Evolutionary conservation across 2,329 filamentous ascomycete genomes (phyloP), one percentile per base, ranked within the genome.

Genomic region (Ophiostoma quercus): DNA sequence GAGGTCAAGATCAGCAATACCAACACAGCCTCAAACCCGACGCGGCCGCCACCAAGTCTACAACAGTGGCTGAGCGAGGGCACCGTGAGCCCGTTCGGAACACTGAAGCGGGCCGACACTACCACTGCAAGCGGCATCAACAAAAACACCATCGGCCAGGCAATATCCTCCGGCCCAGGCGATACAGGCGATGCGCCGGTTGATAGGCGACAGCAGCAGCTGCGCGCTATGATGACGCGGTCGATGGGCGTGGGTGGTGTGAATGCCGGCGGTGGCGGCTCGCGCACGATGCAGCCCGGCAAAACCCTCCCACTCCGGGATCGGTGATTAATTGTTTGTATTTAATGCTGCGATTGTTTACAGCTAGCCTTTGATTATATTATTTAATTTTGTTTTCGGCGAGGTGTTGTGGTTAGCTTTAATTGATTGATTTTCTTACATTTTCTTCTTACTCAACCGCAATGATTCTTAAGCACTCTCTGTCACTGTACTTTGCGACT

Each of bases 31-130:
- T 39, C 25, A 12, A 71, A 69, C 68, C 71, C 69, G 54, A 71
- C 68, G 22, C 67, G 68, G 29, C 71, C 68, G 32, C 70, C 71
- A 41, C 74, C 76, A 6, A 79, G 73, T 19, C 71, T 79, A 66
- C 75, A 79, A 67, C 74, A 73, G 41, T 80, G 78, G 78, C 72
- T 80, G 62, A 68, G 75, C 63, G 75, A 76, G 2, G 77, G 76
- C 65, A 76, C 75, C 11, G 77, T 79, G 7, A 79, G 78, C 67
- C 78, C 78, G 3, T 79, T 79, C 71, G 76, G 74, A 37, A 75
- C 77, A 51, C 72, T 79, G 57, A 73, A 72, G 47, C 73, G 73
- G 47, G 71, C 68, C 4, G 54, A 54, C 8, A 39, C 16, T 22
- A 22, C 25, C 32, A 3, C 54, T 37, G 12, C 16, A n/a, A 65